Conservation (phyloP, 176 grass and related monocot genomes). For the Avena insularis region DNA sequence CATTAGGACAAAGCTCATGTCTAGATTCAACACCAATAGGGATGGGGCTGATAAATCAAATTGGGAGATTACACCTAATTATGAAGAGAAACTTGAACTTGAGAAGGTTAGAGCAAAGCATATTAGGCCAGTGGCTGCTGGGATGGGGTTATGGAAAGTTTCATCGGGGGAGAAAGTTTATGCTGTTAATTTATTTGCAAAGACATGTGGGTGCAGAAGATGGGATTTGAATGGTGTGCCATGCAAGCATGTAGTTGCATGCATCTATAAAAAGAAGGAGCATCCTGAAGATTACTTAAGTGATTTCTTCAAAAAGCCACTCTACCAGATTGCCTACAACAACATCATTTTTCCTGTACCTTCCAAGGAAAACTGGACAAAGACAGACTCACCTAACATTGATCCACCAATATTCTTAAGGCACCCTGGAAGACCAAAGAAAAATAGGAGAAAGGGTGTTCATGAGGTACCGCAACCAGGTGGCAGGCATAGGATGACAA, state of each 20-base stretch:
- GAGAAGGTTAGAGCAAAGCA: neutral
- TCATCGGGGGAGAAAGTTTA: neutral
- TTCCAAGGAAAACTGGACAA: neutral
- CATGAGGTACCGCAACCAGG: neutral
- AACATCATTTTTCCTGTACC: neutral
- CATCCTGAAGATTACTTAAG: neutral
- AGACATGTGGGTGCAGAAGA: neutral
- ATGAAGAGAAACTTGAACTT: constrained; percentile 10
- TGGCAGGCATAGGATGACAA: neutral
- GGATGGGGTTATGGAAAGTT: neutral
- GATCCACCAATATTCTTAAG: neutral
- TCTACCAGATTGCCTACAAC: neutral
- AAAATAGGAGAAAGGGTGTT: neutral
- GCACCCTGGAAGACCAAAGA: constrained; percentile 1
- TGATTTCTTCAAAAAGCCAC: neutral
- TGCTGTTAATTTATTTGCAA: neutral
- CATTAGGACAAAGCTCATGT: constrained; percentile 9
- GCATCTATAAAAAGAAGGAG: neutral
- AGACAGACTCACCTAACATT: neutral
- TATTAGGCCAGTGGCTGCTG: neutral
- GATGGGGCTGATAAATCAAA: neutral
- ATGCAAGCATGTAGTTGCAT: constrained; percentile 14
- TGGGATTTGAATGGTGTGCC: constrained; percentile 5
- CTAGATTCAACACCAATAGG: neutral
- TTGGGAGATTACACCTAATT: neutral